Conservation (phyloP, 352 stramenopile species). For the Thalassiosira ordinaria region DNA sequence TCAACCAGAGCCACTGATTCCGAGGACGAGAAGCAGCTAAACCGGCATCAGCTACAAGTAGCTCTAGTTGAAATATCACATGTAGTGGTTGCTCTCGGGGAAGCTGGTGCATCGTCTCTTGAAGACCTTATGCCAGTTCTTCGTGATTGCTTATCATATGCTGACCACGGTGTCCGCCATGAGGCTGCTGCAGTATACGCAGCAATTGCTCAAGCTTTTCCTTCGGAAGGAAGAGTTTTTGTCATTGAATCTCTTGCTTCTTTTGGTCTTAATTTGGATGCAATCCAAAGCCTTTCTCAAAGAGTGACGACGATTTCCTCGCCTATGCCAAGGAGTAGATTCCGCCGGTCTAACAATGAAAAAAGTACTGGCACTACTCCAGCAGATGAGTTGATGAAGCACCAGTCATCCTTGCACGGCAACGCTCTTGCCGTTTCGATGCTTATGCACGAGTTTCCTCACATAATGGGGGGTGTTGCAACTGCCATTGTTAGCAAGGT, state of each 20-base stretch:
- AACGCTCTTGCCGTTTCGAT: conserved; percentile 78
- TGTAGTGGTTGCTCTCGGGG: conserved; percentile 73
- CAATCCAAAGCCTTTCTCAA: conserved; percentile 52
- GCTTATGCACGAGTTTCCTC: conserved; percentile 75
- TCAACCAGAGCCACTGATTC: conserved; percentile 14
- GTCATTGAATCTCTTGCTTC: conserved; percentile 60
- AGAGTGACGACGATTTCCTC: conserved; percentile 21
- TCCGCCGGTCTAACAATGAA: conserved; percentile 39
- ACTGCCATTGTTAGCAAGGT: conserved; percentile 63
- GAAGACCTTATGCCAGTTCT: conserved; percentile 72
- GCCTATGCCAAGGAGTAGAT: conserved; percentile 42
- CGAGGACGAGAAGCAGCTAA: conserved; percentile 48
- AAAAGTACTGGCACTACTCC: conserved; percentile 13
- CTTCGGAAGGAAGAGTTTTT: conserved; percentile 65
- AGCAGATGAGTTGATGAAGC: conserved; percentile 49
- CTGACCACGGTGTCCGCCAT: conserved; percentile 80
- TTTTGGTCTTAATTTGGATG: conserved; percentile 59
- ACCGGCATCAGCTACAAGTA: conserved; percentile 83
- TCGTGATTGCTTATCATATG: conserved; percentile 66
- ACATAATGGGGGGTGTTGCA: conserved; percentile 75
- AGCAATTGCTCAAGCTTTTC: conserved; percentile 73
- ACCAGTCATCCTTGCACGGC: conserved; percentile 81
- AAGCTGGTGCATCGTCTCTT: conserved; percentile 70
- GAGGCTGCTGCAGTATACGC: conserved; percentile 79
- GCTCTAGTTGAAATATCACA: conserved; percentile 85